These are phyloP conservation scores for Exophiala dermatitidis DNA, from an alignment of 2,329 filamentous ascomycete species.

Conservation along the genomic window DNA sequence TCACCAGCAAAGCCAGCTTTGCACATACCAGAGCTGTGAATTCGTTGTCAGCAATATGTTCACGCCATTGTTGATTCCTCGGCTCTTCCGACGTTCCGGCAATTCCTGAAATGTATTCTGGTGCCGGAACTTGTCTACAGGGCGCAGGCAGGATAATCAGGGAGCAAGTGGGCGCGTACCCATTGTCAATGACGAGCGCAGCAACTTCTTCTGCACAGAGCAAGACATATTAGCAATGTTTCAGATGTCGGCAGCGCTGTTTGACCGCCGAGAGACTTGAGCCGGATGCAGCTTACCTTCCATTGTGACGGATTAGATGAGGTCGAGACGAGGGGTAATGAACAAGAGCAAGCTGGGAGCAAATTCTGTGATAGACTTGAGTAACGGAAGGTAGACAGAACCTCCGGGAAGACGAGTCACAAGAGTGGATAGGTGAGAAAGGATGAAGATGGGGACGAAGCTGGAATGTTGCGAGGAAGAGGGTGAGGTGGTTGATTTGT, in stretches of 20 bases:
- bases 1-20: conserved; percentile 99
- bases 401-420: conserved; percentile 17
- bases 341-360: conserved; percentile 5
- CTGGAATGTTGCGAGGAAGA: conserved; percentile 10
- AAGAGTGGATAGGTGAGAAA: conserved; percentile 16
- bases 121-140: not conserved
- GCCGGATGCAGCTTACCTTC: conserved; percentile 53
- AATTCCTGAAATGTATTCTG: conserved; percentile 1
- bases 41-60: conserved; percentile 25
- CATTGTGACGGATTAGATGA: conserved; percentile 44
- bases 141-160: conserved; percentile 11
- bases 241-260: conserved; percentile 1
- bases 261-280: conserved; percentile 25
- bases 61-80: not conserved
- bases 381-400: conserved; percentile 9
- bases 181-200: conserved; percentile 99
- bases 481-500: conserved; percentile 25
- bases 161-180: conserved; percentile 60
- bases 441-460: conserved; percentile 16
- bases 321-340: conserved; percentile 10
- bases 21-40: conserved; percentile 95
- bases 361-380: conserved; percentile 7
- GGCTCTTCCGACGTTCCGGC: conserved; percentile 15
- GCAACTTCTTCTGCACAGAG: conserved; percentile 83
- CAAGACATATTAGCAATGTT: conserved; percentile 40